Evolutionary conservation across 768 basidiomycete genomes (phyloP).

Genomic region (Mycena crocata): DNA sequence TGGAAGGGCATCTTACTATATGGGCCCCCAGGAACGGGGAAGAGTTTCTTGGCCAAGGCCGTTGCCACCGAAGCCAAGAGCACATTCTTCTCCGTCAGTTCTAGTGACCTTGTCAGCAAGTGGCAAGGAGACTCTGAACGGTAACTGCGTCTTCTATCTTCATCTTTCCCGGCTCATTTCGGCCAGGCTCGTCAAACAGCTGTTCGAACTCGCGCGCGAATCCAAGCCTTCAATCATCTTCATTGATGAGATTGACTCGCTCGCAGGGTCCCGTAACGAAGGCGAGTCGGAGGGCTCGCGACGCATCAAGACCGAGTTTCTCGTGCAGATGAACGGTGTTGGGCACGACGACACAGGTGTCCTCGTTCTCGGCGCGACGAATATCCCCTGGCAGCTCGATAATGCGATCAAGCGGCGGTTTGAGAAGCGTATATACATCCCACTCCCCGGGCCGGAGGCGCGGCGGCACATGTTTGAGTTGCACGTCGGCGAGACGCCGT

Average conservation of each 20-base stretch:
- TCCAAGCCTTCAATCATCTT: slow-evolving; percentile 98
- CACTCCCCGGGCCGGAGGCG: slow-evolving; percentile 93
- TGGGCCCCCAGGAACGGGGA: slow-evolving; percentile 98
- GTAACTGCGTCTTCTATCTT: slow-evolving; percentile 55
- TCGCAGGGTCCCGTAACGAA: slow-evolving; percentile 94
- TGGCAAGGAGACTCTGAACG: slow-evolving; percentile 99
- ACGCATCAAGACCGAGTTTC: slow-evolving; percentile 96
- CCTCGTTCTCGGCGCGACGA: slow-evolving; percentile 95
- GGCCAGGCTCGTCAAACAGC: slow-evolving; percentile 88
- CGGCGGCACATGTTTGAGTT: slow-evolving; percentile 96
- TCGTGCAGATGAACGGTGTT: slow-evolving; percentile 99
- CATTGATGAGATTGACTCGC: slow-evolving; percentile 97
- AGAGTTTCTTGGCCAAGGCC: slow-evolving; percentile 96
- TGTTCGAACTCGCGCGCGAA: slow-evolving; percentile 96
- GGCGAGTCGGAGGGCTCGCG: slow-evolving; percentile 98
- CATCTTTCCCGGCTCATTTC: slow-evolving; percentile 11
- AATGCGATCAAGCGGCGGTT: slow-evolving; percentile 99
- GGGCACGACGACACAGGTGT: slow-evolving; percentile 98
- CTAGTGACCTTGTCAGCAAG: slow-evolving; percentile 95
- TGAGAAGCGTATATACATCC: slow-evolving; percentile 98
- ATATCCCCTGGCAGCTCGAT: slow-evolving; percentile 98
- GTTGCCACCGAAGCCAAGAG: slow-evolving; percentile 99
- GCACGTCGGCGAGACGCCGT: slow-evolving; percentile 93
- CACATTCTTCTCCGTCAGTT: slow-evolving; percentile 97
- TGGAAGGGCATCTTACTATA: slow-evolving; percentile 97